phyloP scores from a whole-genome alignment of 2,329 filamentous ascomycete genomes.

The Fusarium transvaalense region DNA sequence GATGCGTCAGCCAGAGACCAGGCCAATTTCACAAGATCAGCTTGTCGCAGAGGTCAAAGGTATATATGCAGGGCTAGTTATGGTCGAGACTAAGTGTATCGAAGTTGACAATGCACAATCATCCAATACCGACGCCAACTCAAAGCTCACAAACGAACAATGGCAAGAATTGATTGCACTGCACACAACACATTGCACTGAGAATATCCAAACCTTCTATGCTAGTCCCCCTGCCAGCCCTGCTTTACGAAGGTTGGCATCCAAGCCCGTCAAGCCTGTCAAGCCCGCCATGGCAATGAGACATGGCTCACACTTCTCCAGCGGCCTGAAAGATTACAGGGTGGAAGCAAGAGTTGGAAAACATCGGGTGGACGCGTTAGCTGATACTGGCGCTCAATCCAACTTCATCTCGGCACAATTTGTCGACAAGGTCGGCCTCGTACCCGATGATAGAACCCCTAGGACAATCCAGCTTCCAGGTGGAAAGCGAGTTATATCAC shows the following conservation, averaged over 20 bases:
- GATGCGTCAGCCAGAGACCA: constrained; percentile 29
- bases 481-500: not conserved
- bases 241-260: too few relatives aligned
- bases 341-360: not conserved
- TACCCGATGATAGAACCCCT: accelerated
- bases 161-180: constrained; percentile 87
- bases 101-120: constrained; percentile 69
- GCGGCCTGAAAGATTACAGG: too few relatives aligned
- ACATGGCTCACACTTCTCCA: too few relatives aligned
- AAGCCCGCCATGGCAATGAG: too few relatives aligned
- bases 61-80: constrained; percentile 84
- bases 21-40: constrained; percentile 77
- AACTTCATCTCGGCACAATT: constrained; percentile 8
- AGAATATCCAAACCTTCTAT: too few relatives aligned
- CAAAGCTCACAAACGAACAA: constrained; percentile 72
- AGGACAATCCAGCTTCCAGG: accelerated
- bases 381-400: not conserved
- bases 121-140: constrained; percentile 56
- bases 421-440: not conserved
- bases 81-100: constrained; percentile 90
- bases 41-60: constrained; percentile 84
- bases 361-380: not conserved
- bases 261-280: too few relatives aligned
- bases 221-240: too few relatives aligned
- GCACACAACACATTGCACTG: constrained; percentile 65